These are phyloP conservation scores for Curvularia hawaiiensis DNA, from an alignment of 2,329 filamentous ascomycete species.

Conservation along the genomic window DNA sequence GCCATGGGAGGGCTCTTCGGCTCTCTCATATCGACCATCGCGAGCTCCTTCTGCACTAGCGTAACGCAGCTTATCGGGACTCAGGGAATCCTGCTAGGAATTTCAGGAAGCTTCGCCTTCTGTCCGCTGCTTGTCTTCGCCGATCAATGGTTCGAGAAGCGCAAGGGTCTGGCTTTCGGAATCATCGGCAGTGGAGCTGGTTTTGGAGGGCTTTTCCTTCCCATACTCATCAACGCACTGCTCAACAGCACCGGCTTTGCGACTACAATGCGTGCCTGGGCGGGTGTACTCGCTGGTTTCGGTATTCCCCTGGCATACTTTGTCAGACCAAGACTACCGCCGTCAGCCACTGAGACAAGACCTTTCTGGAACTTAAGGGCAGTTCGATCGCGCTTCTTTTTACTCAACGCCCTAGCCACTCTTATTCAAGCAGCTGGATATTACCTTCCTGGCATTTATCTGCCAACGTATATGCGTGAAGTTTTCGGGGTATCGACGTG, in stretches of 20 bases:
- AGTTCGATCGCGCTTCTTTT: neutral
- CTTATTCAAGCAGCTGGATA: slow-evolving; percentile 46
- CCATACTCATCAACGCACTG: slow-evolving; percentile 49
- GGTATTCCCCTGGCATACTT: neutral
- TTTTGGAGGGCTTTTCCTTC: slow-evolving; percentile 51
- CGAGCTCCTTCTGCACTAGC: slow-evolving; percentile 34
- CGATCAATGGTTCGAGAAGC: slow-evolving; percentile 65
- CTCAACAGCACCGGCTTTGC: slow-evolving; percentile 47
- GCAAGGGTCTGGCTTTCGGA: slow-evolving; percentile 65
- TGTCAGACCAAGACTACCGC: neutral
- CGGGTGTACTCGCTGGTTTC: neutral
- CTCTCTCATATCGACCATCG: neutral
- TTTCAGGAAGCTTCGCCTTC: slow-evolving; percentile 55
- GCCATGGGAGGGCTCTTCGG: neutral
- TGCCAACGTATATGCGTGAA: slow-evolving; percentile 45
- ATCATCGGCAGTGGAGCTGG: slow-evolving; percentile 59
- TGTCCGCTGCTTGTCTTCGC: slow-evolving; percentile 58
- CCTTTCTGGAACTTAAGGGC: neutral
- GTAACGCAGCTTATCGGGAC: slow-evolving; percentile 42
- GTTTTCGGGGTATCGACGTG: slow-evolving; percentile 25
- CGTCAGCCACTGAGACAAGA: neutral
- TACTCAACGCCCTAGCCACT: slow-evolving; percentile 37
- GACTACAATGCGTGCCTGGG: slow-evolving; percentile 50
- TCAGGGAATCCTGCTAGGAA: slow-evolving; percentile 46
- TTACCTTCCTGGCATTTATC: slow-evolving; percentile 47